phyloP scores from a whole-genome alignment of 75 land plant genomes.

The Pinus tabuliformis region DNA sequence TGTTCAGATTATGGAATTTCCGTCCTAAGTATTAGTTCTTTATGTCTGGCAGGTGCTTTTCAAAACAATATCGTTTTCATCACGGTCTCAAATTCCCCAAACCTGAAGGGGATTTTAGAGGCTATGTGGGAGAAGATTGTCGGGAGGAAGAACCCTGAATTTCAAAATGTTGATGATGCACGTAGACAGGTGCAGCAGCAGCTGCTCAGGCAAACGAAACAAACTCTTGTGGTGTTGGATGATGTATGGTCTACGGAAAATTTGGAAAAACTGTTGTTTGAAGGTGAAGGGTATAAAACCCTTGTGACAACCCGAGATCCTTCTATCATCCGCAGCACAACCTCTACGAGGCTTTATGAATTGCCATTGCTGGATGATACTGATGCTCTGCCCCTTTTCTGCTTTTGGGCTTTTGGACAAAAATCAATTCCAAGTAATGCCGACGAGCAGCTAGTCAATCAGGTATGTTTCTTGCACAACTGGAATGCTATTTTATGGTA shows the following conservation, averaged over 20 bases:
- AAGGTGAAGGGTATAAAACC: constrained; percentile 35
- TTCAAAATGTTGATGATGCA: constrained; percentile 4
- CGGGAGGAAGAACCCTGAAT: background rate
- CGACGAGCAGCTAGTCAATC: too few species aligned
- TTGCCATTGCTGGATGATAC: too few species aligned
- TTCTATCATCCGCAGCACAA: too few species aligned
- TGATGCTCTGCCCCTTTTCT: too few species aligned
- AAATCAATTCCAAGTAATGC: too few species aligned
- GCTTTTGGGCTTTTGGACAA: too few species aligned
- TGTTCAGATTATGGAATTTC: too few species aligned
- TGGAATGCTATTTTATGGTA: too few species aligned
- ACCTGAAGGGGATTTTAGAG: constrained; percentile 9
- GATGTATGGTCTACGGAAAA: constrained; percentile 48
- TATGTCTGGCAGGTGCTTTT: constrained; percentile 28
- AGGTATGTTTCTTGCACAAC: too few species aligned
- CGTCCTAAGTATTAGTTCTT: background rate
- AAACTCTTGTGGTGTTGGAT: constrained; percentile 40
- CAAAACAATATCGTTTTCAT: constrained; percentile 37
- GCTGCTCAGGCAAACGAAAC: background rate
- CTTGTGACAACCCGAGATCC: constrained; percentile 40
- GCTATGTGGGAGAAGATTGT: constrained; percentile 26
- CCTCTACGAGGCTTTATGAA: too few species aligned
- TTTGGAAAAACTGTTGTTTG: constrained; percentile 34
- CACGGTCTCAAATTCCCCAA: constrained; percentile 66
- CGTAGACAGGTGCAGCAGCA: background rate